Conservation (phyloP, 768 basidiomycete genomes). For the Leccinum imitatum region DNA sequence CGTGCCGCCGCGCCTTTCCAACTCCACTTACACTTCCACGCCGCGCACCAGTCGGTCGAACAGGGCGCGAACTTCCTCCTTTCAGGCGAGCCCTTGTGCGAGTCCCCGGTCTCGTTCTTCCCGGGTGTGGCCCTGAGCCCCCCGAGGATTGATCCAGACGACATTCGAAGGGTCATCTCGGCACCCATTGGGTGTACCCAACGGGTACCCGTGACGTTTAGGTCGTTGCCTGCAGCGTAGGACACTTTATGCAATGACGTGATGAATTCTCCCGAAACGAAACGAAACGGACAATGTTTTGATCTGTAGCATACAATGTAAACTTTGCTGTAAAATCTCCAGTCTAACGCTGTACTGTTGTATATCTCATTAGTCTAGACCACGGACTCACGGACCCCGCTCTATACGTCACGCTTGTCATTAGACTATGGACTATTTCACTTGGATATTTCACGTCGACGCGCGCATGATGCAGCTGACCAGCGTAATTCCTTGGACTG, state of each 20-base stretch:
- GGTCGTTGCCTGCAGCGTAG: not conserved
- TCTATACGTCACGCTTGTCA: not conserved
- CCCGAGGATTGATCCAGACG: not conserved
- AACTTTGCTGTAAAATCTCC: not conserved
- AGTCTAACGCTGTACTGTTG: not conserved
- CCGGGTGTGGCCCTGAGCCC: not conserved
- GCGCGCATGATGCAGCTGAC: conserved; percentile 8
- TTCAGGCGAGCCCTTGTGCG: conserved; percentile 19
- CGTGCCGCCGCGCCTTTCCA: not conserved
- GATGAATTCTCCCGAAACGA: not conserved
- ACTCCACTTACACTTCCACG: not conserved
- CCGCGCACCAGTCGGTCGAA: conserved; percentile 2
- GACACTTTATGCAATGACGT: conserved; percentile 1
- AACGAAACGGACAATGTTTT: not conserved
- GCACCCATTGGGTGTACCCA: not conserved
- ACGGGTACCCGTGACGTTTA: not conserved
- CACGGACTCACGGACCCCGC: conserved; percentile 9
- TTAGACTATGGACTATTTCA: not conserved
- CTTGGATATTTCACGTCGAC: not conserved
- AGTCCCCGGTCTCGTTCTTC: conserved; percentile 22
- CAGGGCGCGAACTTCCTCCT: not conserved
- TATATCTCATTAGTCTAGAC: not conserved
- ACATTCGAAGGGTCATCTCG: not conserved
- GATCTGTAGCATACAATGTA: conserved; percentile 7
- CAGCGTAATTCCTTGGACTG: conserved; percentile 9